These are phyloP conservation scores for Perkinsela sp. DNA, from an alignment of 208 protist genomes.

Conservation along the genomic window DNA sequence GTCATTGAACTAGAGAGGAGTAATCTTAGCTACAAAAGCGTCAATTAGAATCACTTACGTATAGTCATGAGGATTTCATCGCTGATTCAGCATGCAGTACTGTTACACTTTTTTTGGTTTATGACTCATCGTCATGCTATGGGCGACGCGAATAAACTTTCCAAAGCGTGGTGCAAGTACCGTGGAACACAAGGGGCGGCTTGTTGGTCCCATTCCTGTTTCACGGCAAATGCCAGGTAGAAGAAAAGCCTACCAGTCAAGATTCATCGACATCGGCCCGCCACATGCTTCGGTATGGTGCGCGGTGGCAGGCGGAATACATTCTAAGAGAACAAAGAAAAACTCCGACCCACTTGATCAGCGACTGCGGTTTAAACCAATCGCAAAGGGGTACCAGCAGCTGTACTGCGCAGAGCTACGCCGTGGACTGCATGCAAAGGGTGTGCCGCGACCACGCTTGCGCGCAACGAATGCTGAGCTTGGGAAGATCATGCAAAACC, in stretches of 20 bases:
- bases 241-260: not conserved
- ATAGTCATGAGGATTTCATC: too few species aligned
- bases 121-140: not conserved
- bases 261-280: constrained; percentile 1
- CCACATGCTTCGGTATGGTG: not conserved
- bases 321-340: not conserved
- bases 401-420: not conserved
- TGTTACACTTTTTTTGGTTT: not conserved
- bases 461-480: not conserved
- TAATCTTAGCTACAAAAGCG: too few species aligned
- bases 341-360: not conserved
- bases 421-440: not conserved
- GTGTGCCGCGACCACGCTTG: not conserved
- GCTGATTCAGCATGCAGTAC: too few species aligned
- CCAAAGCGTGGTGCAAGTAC: not conserved
- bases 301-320: not conserved
- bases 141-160: not conserved
- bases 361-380: not conserved
- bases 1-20: constrained; percentile 12
- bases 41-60: too few species aligned
- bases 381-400: not conserved
- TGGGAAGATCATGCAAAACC: not conserved
- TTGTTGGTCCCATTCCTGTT: not conserved
- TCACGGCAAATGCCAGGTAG: not conserved
- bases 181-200: not conserved